Evolutionary conservation across 116 monocot genomes (phyloP).

Genomic region (Zostera marina): DNA sequence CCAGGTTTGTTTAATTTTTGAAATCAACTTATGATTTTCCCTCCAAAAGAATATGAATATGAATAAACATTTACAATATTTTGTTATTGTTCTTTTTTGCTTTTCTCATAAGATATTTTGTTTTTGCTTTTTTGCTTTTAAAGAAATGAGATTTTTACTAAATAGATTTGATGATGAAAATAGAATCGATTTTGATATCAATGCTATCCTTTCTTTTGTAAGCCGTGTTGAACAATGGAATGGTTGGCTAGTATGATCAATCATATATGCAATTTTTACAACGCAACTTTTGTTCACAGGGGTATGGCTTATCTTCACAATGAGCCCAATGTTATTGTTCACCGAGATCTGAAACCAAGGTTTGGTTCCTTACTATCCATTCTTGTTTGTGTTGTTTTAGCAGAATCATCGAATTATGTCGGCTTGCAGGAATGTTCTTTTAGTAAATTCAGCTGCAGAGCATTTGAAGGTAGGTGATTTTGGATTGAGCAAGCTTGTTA

Average conservation of each 20-base stretch:
- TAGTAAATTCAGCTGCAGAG: conserved; percentile 87
- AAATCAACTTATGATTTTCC: conserved; percentile 11
- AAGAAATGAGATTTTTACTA: too few species aligned
- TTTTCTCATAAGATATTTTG: too few species aligned
- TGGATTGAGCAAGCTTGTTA: conserved; percentile 93
- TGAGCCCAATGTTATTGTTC: conserved; percentile 95
- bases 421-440: conserved; percentile 76
- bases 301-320: conserved; percentile 99
- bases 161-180: too few species aligned
- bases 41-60: too few species aligned
- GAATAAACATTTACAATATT: too few species aligned
- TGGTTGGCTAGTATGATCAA: background rate
- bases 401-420: background rate
- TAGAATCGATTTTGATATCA: too few species aligned
- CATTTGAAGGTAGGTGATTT: conserved; percentile 98
- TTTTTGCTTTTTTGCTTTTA: too few species aligned
- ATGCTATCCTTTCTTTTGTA: too few species aligned
- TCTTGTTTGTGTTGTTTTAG: background rate
- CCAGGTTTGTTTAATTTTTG: conserved; percentile 78
- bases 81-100: too few species aligned
- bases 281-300: conserved; percentile 12
- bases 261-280: background rate
- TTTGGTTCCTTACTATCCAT: background rate
- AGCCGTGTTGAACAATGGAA: conserved; percentile 19
- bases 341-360: conserved; percentile 97